phyloP scores from a whole-genome alignment of 495 filamentous ascomycete species.

The Penicillium antarcticum region DNA sequence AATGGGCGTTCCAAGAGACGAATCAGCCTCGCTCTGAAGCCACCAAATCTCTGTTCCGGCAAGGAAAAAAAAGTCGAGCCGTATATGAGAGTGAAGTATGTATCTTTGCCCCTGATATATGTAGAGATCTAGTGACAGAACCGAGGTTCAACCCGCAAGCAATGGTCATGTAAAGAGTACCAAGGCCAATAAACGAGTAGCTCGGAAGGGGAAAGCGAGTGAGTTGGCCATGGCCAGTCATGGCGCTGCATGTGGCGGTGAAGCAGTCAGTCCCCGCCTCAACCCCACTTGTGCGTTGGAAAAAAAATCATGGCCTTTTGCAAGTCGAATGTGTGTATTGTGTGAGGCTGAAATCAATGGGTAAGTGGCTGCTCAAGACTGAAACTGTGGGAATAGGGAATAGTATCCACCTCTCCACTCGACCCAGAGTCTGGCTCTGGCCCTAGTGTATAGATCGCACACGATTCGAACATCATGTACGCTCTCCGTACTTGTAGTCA shows the following conservation, averaged over 20 bases:
- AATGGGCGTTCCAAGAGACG: background rate
- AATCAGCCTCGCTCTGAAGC: background rate
- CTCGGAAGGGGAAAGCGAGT: slow-evolving; percentile 25
- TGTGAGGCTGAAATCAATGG: no score
- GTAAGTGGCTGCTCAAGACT: background rate
- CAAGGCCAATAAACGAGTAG: no score
- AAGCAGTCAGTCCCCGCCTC: slow-evolving; percentile 35
- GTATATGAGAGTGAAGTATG: background rate
- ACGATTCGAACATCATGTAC: slow-evolving; percentile 1
- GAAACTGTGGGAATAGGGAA: background rate
- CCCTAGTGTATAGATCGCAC: background rate
- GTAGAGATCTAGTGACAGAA: no score
- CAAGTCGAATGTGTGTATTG: background rate
- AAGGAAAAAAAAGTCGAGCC: background rate
- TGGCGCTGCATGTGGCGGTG: slow-evolving; percentile 42
- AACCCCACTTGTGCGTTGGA: slow-evolving; percentile 33
- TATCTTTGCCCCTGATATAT: no score
- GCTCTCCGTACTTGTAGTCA: no score
- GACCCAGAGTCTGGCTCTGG: background rate
- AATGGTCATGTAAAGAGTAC: background rate
- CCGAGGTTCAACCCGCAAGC: no score
- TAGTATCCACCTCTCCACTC: background rate
- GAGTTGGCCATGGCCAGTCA: slow-evolving; percentile 28
- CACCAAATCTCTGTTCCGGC: background rate
- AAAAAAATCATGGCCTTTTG: slow-evolving; percentile 11